Evolutionary conservation across 1,284 basidiomycete genomes (phyloP).

Genomic region (Ustilago cynodontis): DNA sequence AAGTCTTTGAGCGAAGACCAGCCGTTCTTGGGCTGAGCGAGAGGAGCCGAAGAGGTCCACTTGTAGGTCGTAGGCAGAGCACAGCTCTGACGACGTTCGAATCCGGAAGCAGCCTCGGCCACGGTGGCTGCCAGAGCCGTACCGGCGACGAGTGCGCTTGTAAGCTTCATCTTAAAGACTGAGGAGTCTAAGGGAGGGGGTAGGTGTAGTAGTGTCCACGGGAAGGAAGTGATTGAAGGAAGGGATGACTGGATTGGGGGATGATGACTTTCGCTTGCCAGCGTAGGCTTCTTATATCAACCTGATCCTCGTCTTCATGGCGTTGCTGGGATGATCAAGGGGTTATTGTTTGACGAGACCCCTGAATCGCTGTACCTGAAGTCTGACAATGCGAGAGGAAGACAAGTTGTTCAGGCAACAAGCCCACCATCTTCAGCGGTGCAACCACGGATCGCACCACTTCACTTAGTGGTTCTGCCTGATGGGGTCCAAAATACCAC

Average conservation of each 20-base stretch:
- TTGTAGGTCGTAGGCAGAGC: slow-evolving; percentile 28
- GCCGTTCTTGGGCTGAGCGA: slow-evolving; percentile 29
- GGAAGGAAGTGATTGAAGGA: neutral
- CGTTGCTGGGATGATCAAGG: neutral
- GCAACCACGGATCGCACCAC: neutral
- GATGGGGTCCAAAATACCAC: neutral
- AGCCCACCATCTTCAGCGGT: neutral
- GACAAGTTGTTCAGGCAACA: neutral
- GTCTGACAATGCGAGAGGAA: neutral
- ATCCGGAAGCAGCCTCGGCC: slow-evolving; percentile 2
- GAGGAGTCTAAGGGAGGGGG: neutral
- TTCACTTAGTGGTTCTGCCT: neutral
- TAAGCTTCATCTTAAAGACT: slow-evolving; percentile 21
- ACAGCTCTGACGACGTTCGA: slow-evolving; percentile 27
- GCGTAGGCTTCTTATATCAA: neutral
- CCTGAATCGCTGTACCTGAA: neutral
- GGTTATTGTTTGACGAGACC: neutral
- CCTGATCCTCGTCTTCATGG: neutral
- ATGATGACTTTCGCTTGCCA: neutral
- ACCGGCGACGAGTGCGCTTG: slow-evolving; percentile 11
- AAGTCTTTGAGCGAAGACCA: slow-evolving; percentile 36
- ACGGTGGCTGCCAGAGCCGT: slow-evolving; percentile 30
- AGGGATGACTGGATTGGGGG: neutral
- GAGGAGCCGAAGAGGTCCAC: slow-evolving; percentile 31
- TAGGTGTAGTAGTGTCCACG: neutral